Evolutionary conservation across 257 asterid genomes (phyloP).

Genomic region (Echium plantagineum): DNA sequence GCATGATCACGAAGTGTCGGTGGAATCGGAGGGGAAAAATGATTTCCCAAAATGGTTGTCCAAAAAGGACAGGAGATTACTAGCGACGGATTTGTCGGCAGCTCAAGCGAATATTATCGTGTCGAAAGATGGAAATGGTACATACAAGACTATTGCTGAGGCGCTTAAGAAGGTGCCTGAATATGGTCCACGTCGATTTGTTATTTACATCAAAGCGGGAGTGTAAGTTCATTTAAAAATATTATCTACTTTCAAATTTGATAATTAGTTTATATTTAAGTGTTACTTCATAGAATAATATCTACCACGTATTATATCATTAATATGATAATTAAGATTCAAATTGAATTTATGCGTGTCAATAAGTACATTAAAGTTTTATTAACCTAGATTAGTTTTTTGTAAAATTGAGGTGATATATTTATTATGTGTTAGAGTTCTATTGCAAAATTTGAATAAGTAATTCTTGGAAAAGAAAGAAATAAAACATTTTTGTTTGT

Average conservation of each 20-base stretch:
- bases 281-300: no score
- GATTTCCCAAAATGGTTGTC: constrained; percentile 70
- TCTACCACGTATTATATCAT: no score
- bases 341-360: no score
- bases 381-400: no score
- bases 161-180: constrained; percentile 92
- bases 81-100: constrained; percentile 37
- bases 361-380: no score
- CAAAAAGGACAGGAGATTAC: constrained; percentile 45
- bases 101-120: constrained; percentile 60
- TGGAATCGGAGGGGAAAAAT: constrained; percentile 3
- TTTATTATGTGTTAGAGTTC: no score
- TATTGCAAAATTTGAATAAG: no score
- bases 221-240: constrained; percentile 46
- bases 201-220: constrained; percentile 96
- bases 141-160: constrained; percentile 63
- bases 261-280: background rate
- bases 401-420: no score
- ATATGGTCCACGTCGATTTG: constrained; percentile 37
- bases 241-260: constrained; percentile 3
- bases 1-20: no score
- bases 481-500: no score
- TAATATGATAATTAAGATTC: no score
- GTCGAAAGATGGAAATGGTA: constrained; percentile 70
- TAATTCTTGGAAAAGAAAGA: no score